phyloP scores from a whole-genome alignment of 2,329 filamentous ascomycete species.

The Proliferodiscus dingleyae region DNA sequence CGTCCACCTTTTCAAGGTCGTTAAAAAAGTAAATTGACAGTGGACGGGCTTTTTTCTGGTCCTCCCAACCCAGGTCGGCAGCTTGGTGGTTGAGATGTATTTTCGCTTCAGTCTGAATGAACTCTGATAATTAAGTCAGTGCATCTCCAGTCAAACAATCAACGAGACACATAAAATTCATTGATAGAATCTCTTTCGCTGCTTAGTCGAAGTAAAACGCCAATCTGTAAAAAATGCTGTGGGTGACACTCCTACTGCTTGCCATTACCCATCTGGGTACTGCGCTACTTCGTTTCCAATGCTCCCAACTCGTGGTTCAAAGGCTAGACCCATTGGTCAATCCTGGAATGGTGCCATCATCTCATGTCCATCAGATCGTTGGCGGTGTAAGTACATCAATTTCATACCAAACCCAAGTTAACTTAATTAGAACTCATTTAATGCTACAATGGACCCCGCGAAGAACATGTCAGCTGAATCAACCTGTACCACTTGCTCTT shows the following conservation, averaged over 20 bases:
- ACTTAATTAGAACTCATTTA: conserved; percentile 33
- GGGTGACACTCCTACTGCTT: conserved; percentile 5
- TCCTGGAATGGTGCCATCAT: conserved; percentile 9
- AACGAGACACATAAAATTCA: no score
- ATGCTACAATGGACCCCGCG: conserved; percentile 34
- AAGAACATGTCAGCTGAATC: conserved; percentile 27
- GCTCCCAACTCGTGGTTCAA: conserved; percentile 11
- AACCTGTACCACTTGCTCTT: conserved; percentile 31
- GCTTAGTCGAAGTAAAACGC: neutral
- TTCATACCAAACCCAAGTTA: neutral
- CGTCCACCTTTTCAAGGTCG: neutral
- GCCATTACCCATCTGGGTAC: neutral
- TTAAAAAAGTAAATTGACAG: neutral
- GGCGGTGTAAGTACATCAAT: conserved; percentile 11
- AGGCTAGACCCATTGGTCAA: conserved; percentile 13
- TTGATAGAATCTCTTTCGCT: no score
- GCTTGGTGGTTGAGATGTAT: neutral
- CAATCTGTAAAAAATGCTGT: conserved; percentile 8
- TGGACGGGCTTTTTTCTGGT: neutral
- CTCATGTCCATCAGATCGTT: conserved; percentile 15
- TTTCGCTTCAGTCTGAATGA: neutral
- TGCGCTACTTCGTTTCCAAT: conserved; percentile 10
- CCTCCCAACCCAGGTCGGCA: neutral
- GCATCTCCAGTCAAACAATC: no score
- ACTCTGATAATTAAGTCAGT: conserved; percentile 1